Evolutionary conservation across 768 basidiomycete species (phyloP), one percentile per base, ranked within the genome.

Genomic region (Auriculariales sp.): DNA sequence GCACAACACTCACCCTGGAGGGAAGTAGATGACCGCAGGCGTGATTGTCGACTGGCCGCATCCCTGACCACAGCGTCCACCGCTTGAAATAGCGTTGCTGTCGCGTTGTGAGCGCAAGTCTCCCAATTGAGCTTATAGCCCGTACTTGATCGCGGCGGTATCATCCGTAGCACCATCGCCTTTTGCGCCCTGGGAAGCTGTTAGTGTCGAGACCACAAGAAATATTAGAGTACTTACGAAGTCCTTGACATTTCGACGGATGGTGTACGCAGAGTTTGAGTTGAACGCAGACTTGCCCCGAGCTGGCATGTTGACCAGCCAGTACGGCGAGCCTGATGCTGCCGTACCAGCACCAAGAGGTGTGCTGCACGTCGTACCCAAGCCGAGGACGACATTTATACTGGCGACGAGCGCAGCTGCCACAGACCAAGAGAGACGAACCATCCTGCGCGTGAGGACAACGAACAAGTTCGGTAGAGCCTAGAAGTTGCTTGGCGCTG

Each of bases 11-110:
- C 62, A 79, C 82, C 84, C 86, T 53, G 66, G 58, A 1, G 86
- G 86, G 64, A 88, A 86, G 63, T 74, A 88, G 31, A 87, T 72
- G 19, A 87, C 58, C 4, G 82, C 86, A 12, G 86, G 84, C 6
- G 39, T 22, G 3, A 78, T 61, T 9, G 82, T 83, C 19, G 42
- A 33, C 33, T 34, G 35, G 25, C 51, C 49, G 22, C 39, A 44
- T 3, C 76, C 79, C 3, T 67, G 63, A 42, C 79, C 80, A 55
- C 86, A 87, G 25, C 84, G 77, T 53, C 58, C 58, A n/a, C 78
- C 80, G 19, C 71, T 62, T 42, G 75, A 70, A 51, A 87, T 87
- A 19, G 85, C 86, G 36, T 65, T 64, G 55, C 83, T 86, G 39
- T n/a, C n/a, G n/a, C 17, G 5, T 22, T 4, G 6, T 33, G 27